Evolutionary conservation across 768 basidiomycete genomes (phyloP).

Genomic region (Mycena maculata): DNA sequence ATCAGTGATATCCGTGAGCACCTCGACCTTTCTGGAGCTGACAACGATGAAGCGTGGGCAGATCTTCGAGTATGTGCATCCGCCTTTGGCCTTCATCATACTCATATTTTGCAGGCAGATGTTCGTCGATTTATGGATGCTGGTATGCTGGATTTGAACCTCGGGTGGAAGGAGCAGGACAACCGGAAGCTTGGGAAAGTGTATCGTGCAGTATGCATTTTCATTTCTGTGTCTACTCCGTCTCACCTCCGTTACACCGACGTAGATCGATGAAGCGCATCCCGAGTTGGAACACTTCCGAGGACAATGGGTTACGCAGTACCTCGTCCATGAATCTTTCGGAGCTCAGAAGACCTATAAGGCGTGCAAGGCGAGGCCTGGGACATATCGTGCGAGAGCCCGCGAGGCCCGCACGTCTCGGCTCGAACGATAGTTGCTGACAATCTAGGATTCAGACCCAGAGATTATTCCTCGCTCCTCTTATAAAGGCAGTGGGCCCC

Average conservation of each 20-base stretch:
- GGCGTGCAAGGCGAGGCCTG: conserved; percentile 10
- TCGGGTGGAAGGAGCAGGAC: conserved; percentile 20
- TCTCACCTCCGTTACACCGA: neutral
- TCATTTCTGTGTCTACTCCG: neutral
- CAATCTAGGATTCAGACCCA: no score
- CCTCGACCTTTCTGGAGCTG: neutral
- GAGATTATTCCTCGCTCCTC: no score
- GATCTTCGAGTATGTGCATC: conserved; percentile 3
- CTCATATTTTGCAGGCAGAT: neutral
- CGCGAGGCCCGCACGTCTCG: neutral
- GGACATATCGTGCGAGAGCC: neutral
- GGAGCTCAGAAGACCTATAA: neutral
- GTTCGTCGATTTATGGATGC: conserved; percentile 19
- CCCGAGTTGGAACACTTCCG: conserved; percentile 2
- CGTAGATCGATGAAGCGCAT: neutral
- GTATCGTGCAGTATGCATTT: neutral
- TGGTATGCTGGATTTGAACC: neutral
- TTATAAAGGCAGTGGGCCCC: no score
- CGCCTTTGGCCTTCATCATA: no score
- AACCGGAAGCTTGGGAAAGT: conserved; percentile 9
- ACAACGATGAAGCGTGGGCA: neutral
- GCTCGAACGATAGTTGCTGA: no score
- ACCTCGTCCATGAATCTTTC: conserved; percentile 11
- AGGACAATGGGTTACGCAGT: neutral
- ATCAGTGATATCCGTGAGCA: neutral